A percentile compares a stretch with the other conserved stretches of the same genome.
These are phyloP conservation scores for Silene noctiflora DNA, from an alignment of 179 eudicot genomes.

Conservation along the genomic window DNA sequence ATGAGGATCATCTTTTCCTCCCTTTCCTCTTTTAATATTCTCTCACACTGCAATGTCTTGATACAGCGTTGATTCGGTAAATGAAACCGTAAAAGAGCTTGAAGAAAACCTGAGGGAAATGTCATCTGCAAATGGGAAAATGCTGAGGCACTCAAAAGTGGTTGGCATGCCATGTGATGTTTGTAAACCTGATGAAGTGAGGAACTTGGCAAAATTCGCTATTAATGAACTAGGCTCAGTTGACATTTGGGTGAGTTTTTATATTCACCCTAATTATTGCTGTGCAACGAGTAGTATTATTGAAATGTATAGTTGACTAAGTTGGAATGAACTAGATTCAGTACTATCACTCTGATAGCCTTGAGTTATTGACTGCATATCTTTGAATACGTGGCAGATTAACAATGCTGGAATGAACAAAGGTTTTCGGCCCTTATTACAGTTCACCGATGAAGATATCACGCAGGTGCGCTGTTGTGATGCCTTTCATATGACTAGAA, in stretches of 20 bases:
- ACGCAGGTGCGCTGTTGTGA: constrained; percentile 53
- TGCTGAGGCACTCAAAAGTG: constrained; percentile 63
- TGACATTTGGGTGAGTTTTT: constrained; percentile 90
- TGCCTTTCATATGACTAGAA: not conserved
- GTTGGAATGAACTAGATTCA: no score
- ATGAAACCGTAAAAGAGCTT: constrained; percentile 74
- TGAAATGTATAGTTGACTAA: no score
- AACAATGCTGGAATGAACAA: constrained; percentile 97
- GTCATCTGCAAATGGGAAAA: constrained; percentile 40
- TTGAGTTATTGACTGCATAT: constrained; percentile 3
- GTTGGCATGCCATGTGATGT: constrained; percentile 90
- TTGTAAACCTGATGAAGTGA: constrained; percentile 73
- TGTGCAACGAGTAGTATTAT: not conserved
- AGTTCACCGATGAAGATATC: constrained; percentile 85
- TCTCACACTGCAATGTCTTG: constrained; percentile 29
- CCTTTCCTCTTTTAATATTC: constrained; percentile 14
- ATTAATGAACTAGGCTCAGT: constrained; percentile 70
- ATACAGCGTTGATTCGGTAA: constrained; percentile 78
- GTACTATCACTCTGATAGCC: not conserved
- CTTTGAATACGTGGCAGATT: constrained; percentile 46
- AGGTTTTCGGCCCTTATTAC: constrained; percentile 95
- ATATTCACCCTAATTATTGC: not conserved
- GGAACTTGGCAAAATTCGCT: constrained; percentile 65
- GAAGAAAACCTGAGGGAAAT: constrained; percentile 69
- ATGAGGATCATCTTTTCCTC: not conserved